phyloP scores from a whole-genome alignment of 768 basidiomycete species.

The Leucosporidium creatinivorum region DNA sequence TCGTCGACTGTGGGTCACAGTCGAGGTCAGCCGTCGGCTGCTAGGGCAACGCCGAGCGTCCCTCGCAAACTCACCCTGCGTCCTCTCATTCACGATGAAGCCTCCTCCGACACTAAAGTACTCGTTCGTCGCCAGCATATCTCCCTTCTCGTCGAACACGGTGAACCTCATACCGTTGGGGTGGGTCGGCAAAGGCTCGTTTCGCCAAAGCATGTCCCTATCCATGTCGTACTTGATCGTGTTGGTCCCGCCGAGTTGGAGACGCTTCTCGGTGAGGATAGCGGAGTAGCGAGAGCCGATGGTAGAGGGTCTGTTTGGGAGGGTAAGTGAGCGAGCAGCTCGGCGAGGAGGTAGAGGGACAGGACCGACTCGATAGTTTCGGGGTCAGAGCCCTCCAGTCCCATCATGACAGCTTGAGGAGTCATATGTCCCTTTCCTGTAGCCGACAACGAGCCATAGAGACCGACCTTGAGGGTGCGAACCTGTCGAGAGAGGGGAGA shows the following conservation, averaged over 20 bases:
- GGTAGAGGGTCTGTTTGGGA: slow-evolving; percentile 9
- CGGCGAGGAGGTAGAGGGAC: slow-evolving; percentile 70
- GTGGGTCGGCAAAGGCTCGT: slow-evolving; percentile 71
- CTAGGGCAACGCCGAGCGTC: background rate
- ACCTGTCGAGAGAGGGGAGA: slow-evolving; percentile 48
- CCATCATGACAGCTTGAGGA: slow-evolving; percentile 36
- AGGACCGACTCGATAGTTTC: slow-evolving; percentile 83
- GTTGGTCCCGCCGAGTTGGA: slow-evolving; percentile 65
- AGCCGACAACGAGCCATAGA: slow-evolving; percentile 91
- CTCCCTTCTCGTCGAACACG: slow-evolving; percentile 70
- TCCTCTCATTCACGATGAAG: slow-evolving; percentile 91
- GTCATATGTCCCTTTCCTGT: slow-evolving; percentile 55
- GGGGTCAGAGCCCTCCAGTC: slow-evolving; percentile 52
- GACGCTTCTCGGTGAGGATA: slow-evolving; percentile 58
- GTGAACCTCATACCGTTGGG: slow-evolving; percentile 87
- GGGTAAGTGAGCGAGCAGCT: background rate
- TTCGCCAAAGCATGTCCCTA: slow-evolving; percentile 82
- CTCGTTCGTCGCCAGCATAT: slow-evolving; percentile 85
- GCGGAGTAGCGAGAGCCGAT: slow-evolving; percentile 38
- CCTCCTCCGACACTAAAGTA: slow-evolving; percentile 68
- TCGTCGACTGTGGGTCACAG: slow-evolving; percentile 45
- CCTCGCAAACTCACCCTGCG: slow-evolving; percentile 55
- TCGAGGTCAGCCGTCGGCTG: background rate
- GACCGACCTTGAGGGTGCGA: slow-evolving; percentile 69
- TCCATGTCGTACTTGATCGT: slow-evolving; percentile 80